Conservation (phyloP, 2,329 filamentous ascomycete genomes). For the Penicillium sp. region DNA sequence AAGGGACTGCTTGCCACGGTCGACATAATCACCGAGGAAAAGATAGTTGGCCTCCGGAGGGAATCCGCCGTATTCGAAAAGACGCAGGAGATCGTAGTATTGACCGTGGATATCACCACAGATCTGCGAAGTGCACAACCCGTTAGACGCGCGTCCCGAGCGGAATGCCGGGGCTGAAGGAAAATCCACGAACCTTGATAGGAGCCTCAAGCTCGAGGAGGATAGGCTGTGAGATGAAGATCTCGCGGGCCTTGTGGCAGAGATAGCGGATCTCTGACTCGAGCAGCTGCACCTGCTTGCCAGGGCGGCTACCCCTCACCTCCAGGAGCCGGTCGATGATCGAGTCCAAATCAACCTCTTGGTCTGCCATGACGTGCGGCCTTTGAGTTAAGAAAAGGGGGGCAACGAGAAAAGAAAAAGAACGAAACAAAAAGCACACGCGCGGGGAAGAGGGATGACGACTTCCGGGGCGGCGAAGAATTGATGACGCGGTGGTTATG, state of each 20-base stretch:
- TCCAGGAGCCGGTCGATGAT: slow-evolving; percentile 98
- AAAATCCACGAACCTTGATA: slow-evolving; percentile 70
- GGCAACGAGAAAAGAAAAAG: slow-evolving; percentile 23
- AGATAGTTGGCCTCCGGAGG: slow-evolving; percentile 98
- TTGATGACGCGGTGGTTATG: slow-evolving; percentile 34
- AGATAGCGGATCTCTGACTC: slow-evolving; percentile 95
- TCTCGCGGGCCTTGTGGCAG: slow-evolving; percentile 97
- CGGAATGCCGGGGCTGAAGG: not conserved
- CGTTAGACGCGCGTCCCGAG: slow-evolving; percentile 14
- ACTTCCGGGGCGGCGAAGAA: slow-evolving; percentile 29
- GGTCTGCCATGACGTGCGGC: slow-evolving; percentile 62
- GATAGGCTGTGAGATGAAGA: slow-evolving; percentile 99
- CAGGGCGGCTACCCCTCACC: slow-evolving; percentile 93
- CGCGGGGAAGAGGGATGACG: slow-evolving; percentile 28
- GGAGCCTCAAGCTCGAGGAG: slow-evolving; percentile 95
- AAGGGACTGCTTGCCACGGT: slow-evolving; percentile 97
- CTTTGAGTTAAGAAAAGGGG: slow-evolving; percentile 31
- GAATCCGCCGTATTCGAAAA: slow-evolving; percentile 98
- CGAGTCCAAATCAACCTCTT: slow-evolving; percentile 95
- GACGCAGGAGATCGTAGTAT: slow-evolving; percentile 94
- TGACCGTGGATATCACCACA: slow-evolving; percentile 99
- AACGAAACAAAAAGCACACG: slow-evolving; percentile 21
- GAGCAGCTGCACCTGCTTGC: slow-evolving; percentile 95
- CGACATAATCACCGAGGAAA: slow-evolving; percentile 98
- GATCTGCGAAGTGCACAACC: slow-evolving; percentile 57